A percentile compares a stretch with the other conserved stretches of the same genome.
Conservation (phyloP, 768 basidiomycete genomes). For the Suillus brevipes region DNA sequence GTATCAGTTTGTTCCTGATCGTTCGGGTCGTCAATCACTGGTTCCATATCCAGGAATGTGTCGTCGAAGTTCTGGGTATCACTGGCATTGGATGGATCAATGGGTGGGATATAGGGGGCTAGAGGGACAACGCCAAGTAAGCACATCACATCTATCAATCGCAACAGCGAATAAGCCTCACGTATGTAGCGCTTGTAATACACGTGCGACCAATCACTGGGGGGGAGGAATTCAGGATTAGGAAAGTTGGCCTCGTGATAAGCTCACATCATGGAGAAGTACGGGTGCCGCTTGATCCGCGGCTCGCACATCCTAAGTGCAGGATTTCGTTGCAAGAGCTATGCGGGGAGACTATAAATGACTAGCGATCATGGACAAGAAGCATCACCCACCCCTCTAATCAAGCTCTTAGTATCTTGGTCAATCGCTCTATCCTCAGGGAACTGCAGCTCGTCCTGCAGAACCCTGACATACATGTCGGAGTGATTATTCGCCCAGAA, state of each 20-base stretch:
- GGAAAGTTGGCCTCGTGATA: slow-evolving; percentile 9
- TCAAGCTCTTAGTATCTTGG: slow-evolving; percentile 91
- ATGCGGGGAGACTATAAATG: slow-evolving; percentile 14
- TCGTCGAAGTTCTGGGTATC: slow-evolving; percentile 99
- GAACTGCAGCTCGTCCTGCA: slow-evolving; percentile 88
- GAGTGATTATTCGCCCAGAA: slow-evolving; percentile 92
- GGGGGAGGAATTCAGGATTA: slow-evolving; percentile 18
- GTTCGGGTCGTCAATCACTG: slow-evolving; percentile 78
- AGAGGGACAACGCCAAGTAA: slow-evolving; percentile 16
- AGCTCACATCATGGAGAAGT: slow-evolving; percentile 91
- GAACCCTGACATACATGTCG: slow-evolving; percentile 91
- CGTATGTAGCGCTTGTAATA: slow-evolving; percentile 94
- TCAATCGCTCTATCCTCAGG: slow-evolving; percentile 92
- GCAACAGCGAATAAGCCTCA: slow-evolving; percentile 40
- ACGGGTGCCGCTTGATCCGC: slow-evolving; percentile 90
- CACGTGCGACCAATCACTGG: slow-evolving; percentile 91
- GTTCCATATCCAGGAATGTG: slow-evolving; percentile 94
- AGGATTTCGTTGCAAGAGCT: slow-evolving; percentile 94
- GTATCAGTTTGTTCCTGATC: slow-evolving; percentile 65
- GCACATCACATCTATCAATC: slow-evolving; percentile 8
- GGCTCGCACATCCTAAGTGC: slow-evolving; percentile 89
- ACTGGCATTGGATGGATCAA: slow-evolving; percentile 86
- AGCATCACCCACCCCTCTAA: slow-evolving; percentile 77
- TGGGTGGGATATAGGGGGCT: slow-evolving; percentile 93
- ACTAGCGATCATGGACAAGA: slow-evolving; percentile 2